These are phyloP conservation scores for Alternaria dauci DNA, from an alignment of 2,329 filamentous ascomycete species.

Conservation along the genomic window DNA sequence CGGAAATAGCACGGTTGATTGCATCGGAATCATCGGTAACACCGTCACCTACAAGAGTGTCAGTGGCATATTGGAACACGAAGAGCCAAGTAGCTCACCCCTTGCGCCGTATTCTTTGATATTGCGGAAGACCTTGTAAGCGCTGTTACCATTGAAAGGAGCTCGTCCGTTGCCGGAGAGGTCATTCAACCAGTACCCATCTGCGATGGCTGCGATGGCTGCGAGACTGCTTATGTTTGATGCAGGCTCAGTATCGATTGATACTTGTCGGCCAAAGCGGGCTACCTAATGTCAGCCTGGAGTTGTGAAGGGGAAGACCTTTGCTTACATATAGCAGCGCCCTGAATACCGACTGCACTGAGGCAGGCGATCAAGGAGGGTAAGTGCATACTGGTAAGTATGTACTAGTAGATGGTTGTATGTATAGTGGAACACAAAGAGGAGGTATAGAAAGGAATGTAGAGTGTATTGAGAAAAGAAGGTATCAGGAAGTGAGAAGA, in stretches of 20 bases:
- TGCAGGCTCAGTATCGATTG: constrained; percentile 2
- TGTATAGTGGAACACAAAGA: constrained; percentile 8
- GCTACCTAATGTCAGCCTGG: constrained; percentile 20
- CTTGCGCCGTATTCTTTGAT: constrained; percentile 56
- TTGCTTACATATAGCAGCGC: constrained; percentile 28
- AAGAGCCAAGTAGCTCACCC: constrained; percentile 34
- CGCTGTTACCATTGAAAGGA: constrained; percentile 49
- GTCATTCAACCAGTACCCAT: constrained; percentile 54
- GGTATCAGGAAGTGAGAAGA: constrained; percentile 3
- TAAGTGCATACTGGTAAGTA: constrained; percentile 33
- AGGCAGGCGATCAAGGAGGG: constrained; percentile 41
- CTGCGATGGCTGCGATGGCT: constrained; percentile 13
- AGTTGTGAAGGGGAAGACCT: background rate
- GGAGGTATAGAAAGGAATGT: constrained; percentile 15
- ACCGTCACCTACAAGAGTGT: constrained; percentile 44
- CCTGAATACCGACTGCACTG: constrained; percentile 35
- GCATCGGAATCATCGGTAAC: constrained; percentile 61
- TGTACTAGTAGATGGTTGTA: constrained; percentile 2
- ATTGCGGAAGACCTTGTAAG: constrained; percentile 56
- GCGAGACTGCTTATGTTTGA: constrained; percentile 10
- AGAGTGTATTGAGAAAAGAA: constrained; percentile 11
- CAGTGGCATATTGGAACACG: constrained; percentile 6
- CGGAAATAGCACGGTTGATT: constrained; percentile 60
- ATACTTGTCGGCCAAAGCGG: constrained; percentile 9
- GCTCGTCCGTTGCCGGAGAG: constrained; percentile 55